Evolutionary conservation across 148 eudicot species (phyloP).

Genomic region (Dysphania ambrosioides): DNA sequence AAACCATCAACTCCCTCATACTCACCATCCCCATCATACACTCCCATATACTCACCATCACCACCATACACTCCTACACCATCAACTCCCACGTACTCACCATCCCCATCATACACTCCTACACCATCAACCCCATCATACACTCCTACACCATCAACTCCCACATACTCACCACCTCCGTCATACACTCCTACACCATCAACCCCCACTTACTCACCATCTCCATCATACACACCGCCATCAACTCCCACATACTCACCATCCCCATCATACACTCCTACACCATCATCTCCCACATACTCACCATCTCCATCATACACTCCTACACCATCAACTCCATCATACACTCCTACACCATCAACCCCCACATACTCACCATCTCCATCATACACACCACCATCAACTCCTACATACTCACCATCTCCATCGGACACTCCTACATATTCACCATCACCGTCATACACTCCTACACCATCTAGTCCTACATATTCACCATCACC

Average conservation of each 20-base stretch:
- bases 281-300: not conserved
- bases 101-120: not conserved
- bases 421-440: not conserved
- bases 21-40: too few relatives aligned
- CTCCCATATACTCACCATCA: not conserved
- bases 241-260: not conserved
- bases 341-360: conserved; percentile 3
- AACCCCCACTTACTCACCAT: not conserved
- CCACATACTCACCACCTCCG: not conserved
- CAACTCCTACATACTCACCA: not conserved
- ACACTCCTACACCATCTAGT: not conserved
- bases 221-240: conserved; percentile 13
- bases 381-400: conserved; percentile 3
- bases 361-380: not conserved
- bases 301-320: not conserved
- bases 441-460: not conserved
- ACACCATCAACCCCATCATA: not conserved
- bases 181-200: conserved; percentile 22
- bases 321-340: not conserved
- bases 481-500: too few relatives aligned
- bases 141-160: not conserved
- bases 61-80: too few relatives aligned
- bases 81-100: too few relatives aligned
- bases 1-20: not conserved
- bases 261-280: not conserved